These are phyloP conservation scores for Rhizopus delemar DNA, from an alignment of 371 early-diverging fungal species.

Conservation along the genomic window DNA sequence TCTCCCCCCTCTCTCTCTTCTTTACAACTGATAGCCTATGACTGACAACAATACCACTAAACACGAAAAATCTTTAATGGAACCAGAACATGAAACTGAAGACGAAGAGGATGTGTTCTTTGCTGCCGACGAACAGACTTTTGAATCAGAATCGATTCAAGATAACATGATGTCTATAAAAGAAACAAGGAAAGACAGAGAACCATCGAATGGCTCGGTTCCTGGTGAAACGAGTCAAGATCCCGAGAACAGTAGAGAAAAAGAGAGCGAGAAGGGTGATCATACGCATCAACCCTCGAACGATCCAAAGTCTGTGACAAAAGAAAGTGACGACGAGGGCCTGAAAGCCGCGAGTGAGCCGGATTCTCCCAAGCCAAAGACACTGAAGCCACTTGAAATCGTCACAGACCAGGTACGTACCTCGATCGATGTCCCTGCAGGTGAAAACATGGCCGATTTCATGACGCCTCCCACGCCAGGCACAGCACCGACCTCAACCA, in stretches of 20 bases:
- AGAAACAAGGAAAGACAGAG: no score
- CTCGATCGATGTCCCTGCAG: slow-evolving; percentile 33
- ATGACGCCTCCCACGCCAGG: slow-evolving; percentile 51
- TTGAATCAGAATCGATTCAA: not conserved
- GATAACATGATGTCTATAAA: no score
- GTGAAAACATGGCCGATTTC: slow-evolving; percentile 51
- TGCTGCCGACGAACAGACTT: not conserved
- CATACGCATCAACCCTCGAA: not conserved
- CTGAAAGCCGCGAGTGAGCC: slow-evolving; percentile 24
- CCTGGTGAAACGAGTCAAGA: not conserved
- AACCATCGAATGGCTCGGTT: not conserved
- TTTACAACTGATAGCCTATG: not conserved
- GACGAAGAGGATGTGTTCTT: not conserved
- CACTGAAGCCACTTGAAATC: slow-evolving; percentile 7
- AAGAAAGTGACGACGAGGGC: not conserved
- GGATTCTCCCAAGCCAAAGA: slow-evolving; percentile 25
- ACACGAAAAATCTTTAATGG: not conserved
- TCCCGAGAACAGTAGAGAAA: not conserved
- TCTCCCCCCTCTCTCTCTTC: not conserved
- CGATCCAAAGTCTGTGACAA: not conserved
- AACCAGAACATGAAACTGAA: not conserved
- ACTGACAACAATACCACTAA: not conserved
- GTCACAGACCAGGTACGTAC: slow-evolving; percentile 20
- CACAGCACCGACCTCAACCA: slow-evolving; percentile 18
- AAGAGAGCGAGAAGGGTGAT: not conserved